Evolutionary conservation across 2,329 filamentous ascomycete species (phyloP).

Genomic region (Cercospora beticola): DNA sequence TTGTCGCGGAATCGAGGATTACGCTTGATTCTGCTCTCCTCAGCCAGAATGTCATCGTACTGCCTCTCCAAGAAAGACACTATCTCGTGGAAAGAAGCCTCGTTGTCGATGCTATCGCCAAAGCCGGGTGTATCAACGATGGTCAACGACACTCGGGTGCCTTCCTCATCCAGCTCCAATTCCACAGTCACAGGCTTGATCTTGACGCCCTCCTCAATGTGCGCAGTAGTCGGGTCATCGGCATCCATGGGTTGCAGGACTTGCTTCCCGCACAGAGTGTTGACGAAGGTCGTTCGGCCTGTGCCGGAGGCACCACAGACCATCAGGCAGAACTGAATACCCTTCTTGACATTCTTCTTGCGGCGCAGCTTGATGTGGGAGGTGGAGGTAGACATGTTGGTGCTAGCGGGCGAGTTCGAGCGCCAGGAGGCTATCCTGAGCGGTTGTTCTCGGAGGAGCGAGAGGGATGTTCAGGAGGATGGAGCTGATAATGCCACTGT

Average conservation of each 20-base stretch:
- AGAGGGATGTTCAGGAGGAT: background rate
- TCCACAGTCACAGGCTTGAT: conserved; percentile 98
- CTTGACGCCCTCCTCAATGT: conserved; percentile 93
- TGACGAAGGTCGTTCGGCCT: conserved; percentile 97
- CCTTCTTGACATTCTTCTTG: conserved; percentile 99
- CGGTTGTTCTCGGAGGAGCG: conserved; percentile 13
- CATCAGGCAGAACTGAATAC: conserved; percentile 99
- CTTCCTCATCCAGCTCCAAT: conserved; percentile 95
- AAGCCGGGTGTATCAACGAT: conserved; percentile 99
- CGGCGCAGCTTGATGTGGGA: conserved; percentile 82
- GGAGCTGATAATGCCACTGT: background rate
- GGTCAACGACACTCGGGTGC: conserved; percentile 94
- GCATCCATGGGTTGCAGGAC: conserved; percentile 89
- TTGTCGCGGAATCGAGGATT: conserved; percentile 99
- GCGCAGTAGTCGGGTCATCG: conserved; percentile 83
- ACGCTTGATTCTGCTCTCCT: conserved; percentile 99
- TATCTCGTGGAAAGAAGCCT: conserved; percentile 91
- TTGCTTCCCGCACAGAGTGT: conserved; percentile 94
- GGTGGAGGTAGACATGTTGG: conserved; percentile 37
- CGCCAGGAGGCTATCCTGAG: conserved; percentile 30
- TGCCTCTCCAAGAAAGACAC: conserved; percentile 98
- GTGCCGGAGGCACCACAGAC: conserved; percentile 98
- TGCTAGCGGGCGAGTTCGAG: conserved; percentile 20
- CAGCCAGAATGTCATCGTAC: conserved; percentile 98
- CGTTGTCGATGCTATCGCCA: conserved; percentile 98